Percentiles rank a stretch among this genome's conserved stretches.
Conservation (phyloP, 2,329 filamentous ascomycete genomes). For the Parafenestella ontariensis region DNA sequence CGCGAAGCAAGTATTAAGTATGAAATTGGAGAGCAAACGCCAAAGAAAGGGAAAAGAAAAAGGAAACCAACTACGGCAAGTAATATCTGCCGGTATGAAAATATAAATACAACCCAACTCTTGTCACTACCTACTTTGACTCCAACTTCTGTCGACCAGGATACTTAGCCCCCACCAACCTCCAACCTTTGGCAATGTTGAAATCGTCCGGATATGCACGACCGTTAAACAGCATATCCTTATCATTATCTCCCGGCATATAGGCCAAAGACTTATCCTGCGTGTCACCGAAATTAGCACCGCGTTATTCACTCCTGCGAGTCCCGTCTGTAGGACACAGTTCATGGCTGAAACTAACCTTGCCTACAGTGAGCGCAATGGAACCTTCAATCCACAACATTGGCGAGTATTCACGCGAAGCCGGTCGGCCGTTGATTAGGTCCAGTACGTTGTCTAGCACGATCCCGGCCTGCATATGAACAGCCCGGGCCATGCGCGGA, state of each 20-base stretch:
- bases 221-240: background rate
- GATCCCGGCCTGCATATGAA: slow-evolving; percentile 59
- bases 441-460: background rate
- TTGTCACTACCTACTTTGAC: background rate
- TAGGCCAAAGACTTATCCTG: background rate
- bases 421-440: background rate
- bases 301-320: background rate
- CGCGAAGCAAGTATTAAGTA: too few species aligned
- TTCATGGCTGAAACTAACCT: background rate
- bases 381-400: background rate
- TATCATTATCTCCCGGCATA: background rate
- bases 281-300: background rate
- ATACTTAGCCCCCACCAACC: background rate
- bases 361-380: background rate
- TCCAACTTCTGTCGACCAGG: background rate
- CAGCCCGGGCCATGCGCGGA: slow-evolving; percentile 63
- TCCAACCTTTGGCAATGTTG: background rate
- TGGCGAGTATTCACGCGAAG: background rate
- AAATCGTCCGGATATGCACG: background rate
- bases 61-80: too few species aligned
- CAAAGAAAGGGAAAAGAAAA: too few species aligned
- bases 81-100: too few species aligned
- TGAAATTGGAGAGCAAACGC: too few species aligned
- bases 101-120: background rate
- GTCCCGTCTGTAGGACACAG: background rate